Percentiles rank a stretch among this genome's conserved stretches.
Conservation (phyloP, 1,139 yeast species). For the Pneumocystis jirovecii region DNA sequence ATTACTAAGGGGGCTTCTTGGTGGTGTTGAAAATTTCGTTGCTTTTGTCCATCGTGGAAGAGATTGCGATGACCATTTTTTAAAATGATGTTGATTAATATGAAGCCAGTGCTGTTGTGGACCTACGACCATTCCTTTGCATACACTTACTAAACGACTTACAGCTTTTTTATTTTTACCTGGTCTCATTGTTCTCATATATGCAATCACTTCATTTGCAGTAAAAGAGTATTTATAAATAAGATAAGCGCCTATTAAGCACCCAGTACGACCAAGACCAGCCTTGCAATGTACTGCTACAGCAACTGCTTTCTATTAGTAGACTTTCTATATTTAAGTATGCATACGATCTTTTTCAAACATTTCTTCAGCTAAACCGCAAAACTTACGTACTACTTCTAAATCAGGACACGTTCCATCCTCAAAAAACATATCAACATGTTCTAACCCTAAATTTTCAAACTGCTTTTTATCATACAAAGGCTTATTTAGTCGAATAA, state of each 20-base stretch:
- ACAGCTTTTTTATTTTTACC: not conserved
- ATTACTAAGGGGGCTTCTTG: constrained; percentile 15
- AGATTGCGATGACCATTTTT: constrained; percentile 58
- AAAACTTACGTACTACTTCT: constrained; percentile 78
- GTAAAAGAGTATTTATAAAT: constrained; percentile 94
- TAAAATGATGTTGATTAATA: constrained; percentile 83
- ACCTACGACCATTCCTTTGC: constrained; percentile 86
- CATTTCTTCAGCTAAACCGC: constrained; percentile 88
- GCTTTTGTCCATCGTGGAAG: constrained; percentile 31
- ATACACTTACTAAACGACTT: not conserved
- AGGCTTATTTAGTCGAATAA: constrained; percentile 82
- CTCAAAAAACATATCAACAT: constrained; percentile 87
- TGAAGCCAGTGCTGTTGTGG: constrained; percentile 99
- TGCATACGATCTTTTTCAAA: constrained; percentile 41
- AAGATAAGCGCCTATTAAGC: constrained; percentile 90
- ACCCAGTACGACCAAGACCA: constrained; percentile 93
- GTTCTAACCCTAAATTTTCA: constrained; percentile 69
- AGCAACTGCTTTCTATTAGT: constrained; percentile 36
- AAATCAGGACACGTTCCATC: constrained; percentile 97
- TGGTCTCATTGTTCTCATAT: constrained; percentile 90
- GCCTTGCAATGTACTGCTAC: constrained; percentile 98
- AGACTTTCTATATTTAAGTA: not conserved
- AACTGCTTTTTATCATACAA: constrained; percentile 75
- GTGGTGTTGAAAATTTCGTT: constrained; percentile 13
- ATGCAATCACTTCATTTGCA: constrained; percentile 90